A percentile compares a stretch with the other conserved stretches of the same genome.
These are phyloP conservation scores for Lentinula detonsa DNA, from an alignment of 768 basidiomycete species.

Conservation along the genomic window DNA sequence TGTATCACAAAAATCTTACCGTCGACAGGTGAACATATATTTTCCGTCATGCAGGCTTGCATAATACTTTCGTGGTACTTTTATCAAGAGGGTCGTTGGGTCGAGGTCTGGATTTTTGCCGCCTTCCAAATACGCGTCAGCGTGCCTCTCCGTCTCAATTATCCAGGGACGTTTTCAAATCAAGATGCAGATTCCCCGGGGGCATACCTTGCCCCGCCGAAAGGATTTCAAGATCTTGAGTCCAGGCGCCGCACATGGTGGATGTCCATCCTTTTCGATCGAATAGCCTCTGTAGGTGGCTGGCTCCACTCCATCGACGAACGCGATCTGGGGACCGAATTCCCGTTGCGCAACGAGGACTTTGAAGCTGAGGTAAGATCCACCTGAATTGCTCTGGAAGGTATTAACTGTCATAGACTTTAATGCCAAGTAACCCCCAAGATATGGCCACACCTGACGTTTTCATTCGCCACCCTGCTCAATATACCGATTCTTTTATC, in stretches of 20 bases:
- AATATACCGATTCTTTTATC: slow-evolving; percentile 78
- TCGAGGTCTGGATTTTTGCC: slow-evolving; percentile 89
- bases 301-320: slow-evolving; percentile 87
- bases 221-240: slow-evolving; percentile 69
- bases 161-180: slow-evolving; percentile 76
- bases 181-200: slow-evolving; percentile 64
- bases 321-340: slow-evolving; percentile 77
- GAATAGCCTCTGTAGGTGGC: slow-evolving; percentile 51
- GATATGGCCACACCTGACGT: slow-evolving; percentile 57
- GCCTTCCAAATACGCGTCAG: slow-evolving; percentile 80
- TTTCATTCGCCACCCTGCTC: slow-evolving; percentile 64
- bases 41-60: slow-evolving; percentile 83
- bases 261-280: slow-evolving; percentile 86
- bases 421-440: slow-evolving; percentile 71
- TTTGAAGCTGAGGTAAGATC: slow-evolving; percentile 65
- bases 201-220: slow-evolving; percentile 77
- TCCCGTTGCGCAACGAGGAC: slow-evolving; percentile 70
- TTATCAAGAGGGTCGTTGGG: slow-evolving; percentile 85
- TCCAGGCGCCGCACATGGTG: slow-evolving; percentile 82
- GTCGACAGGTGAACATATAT: slow-evolving; percentile 64
- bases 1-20: neutral
- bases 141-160: slow-evolving; percentile 76
- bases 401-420: slow-evolving; percentile 31
- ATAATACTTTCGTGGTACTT: slow-evolving; percentile 87
- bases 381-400: neutral